Conservation (phyloP, 192 early-diverging fungal genomes). For the Linnemannia schmuckeri region DNA sequence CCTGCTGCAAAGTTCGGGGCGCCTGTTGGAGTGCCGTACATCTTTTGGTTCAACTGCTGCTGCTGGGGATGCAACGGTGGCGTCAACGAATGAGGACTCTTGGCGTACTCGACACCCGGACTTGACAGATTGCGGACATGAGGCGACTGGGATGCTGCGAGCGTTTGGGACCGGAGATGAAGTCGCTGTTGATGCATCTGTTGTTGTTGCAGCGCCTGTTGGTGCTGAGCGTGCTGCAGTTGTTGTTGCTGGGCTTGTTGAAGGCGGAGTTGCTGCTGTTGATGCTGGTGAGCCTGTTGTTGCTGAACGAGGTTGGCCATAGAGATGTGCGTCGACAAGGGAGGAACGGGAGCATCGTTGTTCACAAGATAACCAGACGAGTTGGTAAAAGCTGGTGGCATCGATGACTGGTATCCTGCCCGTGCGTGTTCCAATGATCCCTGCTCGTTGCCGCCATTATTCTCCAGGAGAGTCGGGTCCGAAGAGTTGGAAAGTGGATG, state of each 20-base stretch:
- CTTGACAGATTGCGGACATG: constrained; percentile 43
- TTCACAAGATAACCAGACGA: constrained; percentile 19
- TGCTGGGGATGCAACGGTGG: constrained; percentile 52
- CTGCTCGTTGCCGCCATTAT: constrained; percentile 2
- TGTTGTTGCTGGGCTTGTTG: constrained; percentile 24
- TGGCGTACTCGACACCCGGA: constrained; percentile 33
- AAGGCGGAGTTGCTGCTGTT: constrained; percentile 20
- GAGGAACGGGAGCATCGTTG: not conserved
- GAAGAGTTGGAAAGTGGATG: constrained; percentile 6
- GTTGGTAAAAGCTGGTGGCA: constrained; percentile 14
- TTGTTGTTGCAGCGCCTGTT: constrained; percentile 33
- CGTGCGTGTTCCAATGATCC: constrained; percentile 13
- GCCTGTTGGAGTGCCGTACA: constrained; percentile 10
- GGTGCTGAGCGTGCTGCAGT: constrained; percentile 39
- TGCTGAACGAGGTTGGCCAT: constrained; percentile 7
- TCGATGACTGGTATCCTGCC: constrained; percentile 8
- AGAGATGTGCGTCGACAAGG: not conserved
- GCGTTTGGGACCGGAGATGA: constrained; percentile 44
- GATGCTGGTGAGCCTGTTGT: constrained; percentile 28
- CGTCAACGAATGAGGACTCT: constrained; percentile 46
- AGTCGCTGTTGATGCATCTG: constrained; percentile 34
- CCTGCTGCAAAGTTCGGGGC: constrained; percentile 5
- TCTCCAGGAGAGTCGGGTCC: constrained; percentile 22
- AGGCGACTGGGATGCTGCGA: constrained; percentile 31
- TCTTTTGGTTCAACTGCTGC: constrained; percentile 33